phyloP scores from a whole-genome alignment of 2,329 filamentous ascomycete species.

The Cladophialophora bantiana region DNA sequence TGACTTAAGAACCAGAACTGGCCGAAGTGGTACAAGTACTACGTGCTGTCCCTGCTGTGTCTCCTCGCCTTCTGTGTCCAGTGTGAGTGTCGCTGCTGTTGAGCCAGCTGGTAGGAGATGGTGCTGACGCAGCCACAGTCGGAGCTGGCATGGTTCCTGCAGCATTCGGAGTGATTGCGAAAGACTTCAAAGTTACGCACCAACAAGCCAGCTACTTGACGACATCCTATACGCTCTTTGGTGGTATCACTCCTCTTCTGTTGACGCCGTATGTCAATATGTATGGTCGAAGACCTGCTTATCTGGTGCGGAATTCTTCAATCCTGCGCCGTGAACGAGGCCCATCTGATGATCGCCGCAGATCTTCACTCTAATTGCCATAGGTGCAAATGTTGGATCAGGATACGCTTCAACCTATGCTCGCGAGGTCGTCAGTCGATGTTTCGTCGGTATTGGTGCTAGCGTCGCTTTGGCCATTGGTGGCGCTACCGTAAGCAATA shows the following conservation, averaged over 20 bases:
- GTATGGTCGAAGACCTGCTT: constrained; percentile 15
- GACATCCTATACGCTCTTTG: constrained; percentile 14
- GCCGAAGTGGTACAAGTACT: constrained; percentile 20
- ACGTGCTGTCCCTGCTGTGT: constrained; percentile 10
- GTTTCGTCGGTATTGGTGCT: constrained; percentile 12
- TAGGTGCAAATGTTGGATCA: constrained; percentile 11
- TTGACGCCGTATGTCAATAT: constrained; percentile 18
- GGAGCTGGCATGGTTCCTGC: constrained; percentile 18
- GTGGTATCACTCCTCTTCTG: constrained; percentile 10
- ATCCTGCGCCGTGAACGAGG: background rate
- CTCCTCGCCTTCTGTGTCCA: constrained; percentile 17
- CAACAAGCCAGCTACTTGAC: constrained; percentile 19
- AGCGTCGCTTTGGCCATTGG: constrained; percentile 16
- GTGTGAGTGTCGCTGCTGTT: background rate
- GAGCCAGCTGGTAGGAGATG: background rate
- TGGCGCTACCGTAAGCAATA: constrained; percentile 10
- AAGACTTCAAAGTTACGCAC: constrained; percentile 12
- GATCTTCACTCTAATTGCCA: constrained; percentile 15
- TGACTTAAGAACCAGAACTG: constrained; percentile 5
- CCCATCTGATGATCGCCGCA: background rate
- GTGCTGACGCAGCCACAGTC: constrained; percentile 2
- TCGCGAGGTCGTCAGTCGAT: constrained; percentile 9
- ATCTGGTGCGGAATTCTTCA: background rate
- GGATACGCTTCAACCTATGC: constrained; percentile 16
- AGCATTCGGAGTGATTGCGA: constrained; percentile 16